These are phyloP conservation scores for Exobasidium rhododendri DNA, from an alignment of 1,284 basidiomycete species.

Conservation along the genomic window DNA sequence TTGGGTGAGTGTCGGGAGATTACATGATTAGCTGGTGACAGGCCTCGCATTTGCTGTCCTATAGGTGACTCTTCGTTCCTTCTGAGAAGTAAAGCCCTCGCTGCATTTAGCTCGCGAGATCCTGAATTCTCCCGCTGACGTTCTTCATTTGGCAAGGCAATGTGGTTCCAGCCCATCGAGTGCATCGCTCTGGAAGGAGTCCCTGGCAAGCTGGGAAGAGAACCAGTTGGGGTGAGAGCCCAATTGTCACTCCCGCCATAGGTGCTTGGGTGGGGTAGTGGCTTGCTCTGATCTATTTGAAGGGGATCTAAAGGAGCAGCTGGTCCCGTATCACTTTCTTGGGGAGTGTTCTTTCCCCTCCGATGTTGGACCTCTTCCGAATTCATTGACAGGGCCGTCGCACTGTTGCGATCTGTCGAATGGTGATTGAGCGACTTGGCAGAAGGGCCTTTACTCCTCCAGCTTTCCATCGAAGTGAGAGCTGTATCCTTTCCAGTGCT, in stretches of 20 bases:
- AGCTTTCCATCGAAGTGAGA: neutral
- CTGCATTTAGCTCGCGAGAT: slow-evolving; percentile 1
- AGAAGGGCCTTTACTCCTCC: neutral
- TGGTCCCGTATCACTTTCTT: neutral
- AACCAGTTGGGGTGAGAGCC: slow-evolving; percentile 38
- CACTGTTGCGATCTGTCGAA: too few relatives aligned
- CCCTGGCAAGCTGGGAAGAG: slow-evolving; percentile 38
- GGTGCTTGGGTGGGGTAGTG: slow-evolving; percentile 6
- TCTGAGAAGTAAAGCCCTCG: neutral
- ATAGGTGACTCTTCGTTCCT: slow-evolving; percentile 2
- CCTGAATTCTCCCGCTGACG: neutral
- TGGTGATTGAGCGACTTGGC: too few relatives aligned
- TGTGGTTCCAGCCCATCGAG: neutral
- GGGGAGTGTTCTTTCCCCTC: neutral
- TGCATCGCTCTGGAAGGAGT: slow-evolving; percentile 23
- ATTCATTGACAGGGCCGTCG: too few relatives aligned
- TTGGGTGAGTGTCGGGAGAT: neutral
- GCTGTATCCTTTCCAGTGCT: neutral
- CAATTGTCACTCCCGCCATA: slow-evolving; percentile 28
- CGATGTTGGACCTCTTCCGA: too few relatives aligned
- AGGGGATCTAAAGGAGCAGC: slow-evolving; percentile 9
- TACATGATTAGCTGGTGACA: neutral
- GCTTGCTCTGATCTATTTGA: neutral
- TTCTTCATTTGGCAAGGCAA: neutral
- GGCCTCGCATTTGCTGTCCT: neutral